These are phyloP conservation scores for Xylaria sp. DNA, from an alignment of 2,329 filamentous ascomycete species.

Conservation along the genomic window DNA sequence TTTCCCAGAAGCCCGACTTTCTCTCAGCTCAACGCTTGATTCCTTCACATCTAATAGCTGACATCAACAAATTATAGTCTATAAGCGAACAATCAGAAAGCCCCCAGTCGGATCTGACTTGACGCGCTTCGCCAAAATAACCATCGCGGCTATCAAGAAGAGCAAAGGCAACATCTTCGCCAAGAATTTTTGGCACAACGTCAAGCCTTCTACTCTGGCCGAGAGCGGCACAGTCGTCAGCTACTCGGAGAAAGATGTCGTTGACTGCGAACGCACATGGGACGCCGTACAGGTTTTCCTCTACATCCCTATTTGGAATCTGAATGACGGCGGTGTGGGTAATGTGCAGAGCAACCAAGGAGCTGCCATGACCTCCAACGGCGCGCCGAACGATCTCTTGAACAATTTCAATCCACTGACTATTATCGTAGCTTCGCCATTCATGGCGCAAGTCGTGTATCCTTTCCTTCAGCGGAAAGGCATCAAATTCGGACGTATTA, in stretches of 20 bases:
- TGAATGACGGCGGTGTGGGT: constrained; percentile 57
- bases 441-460: constrained; percentile 66
- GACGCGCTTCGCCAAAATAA: constrained; percentile 67
- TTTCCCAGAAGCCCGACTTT: neutral
- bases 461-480: constrained; percentile 62
- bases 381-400: constrained; percentile 70
- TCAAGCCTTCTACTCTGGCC: constrained; percentile 65
- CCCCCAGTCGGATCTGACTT: constrained; percentile 75
- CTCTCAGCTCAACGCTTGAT: neutral
- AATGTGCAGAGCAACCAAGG: constrained; percentile 52
- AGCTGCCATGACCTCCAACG: constrained; percentile 58
- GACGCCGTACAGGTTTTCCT: constrained; percentile 56
- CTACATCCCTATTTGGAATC: constrained; percentile 55
- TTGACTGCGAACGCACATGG: constrained; percentile 68
- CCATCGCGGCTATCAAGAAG: constrained; percentile 62
- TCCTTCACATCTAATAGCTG: constrained; percentile 6
- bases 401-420: constrained; percentile 68
- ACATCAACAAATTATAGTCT: constrained; percentile 48
- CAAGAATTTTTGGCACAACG: constrained; percentile 67
- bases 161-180: constrained; percentile 63
- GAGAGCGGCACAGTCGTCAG: constrained; percentile 62
- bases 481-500: constrained; percentile 69
- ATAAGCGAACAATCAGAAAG: constrained; percentile 65
- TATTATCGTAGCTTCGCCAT: constrained; percentile 67
- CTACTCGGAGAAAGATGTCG: constrained; percentile 74